phyloP scores from a whole-genome alignment of 257 asterid genomes.

The Solanum sejunctum region DNA sequence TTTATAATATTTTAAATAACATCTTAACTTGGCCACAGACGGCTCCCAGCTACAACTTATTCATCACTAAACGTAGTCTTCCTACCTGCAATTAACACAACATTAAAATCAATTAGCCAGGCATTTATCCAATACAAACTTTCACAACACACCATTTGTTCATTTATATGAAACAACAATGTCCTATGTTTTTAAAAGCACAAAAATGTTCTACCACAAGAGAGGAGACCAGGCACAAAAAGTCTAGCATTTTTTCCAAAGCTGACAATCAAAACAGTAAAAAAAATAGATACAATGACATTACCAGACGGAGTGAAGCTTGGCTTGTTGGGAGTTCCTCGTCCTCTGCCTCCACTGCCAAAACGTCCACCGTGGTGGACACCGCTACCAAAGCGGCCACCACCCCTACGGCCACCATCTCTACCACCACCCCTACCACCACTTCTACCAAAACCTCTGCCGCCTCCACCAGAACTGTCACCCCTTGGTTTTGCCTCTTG shows the following conservation, averaged over 20 bases:
- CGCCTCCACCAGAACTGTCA: conserved; percentile 13
- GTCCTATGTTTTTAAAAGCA: background rate
- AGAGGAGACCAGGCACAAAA: background rate
- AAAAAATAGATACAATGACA: conserved; percentile 6
- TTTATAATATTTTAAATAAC: background rate
- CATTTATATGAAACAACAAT: background rate
- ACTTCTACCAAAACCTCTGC: conserved; percentile 21
- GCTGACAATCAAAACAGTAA: background rate
- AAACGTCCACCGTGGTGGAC: conserved; percentile 19
- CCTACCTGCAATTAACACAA: conserved; percentile 16
- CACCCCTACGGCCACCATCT: conserved; percentile 15
- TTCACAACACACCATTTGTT: background rate
- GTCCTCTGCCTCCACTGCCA: conserved; percentile 27
- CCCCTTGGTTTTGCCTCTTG: conserved; percentile 56
- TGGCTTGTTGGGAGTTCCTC: conserved; percentile 30
- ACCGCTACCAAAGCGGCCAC: conserved; percentile 16
- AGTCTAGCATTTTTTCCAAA: background rate
- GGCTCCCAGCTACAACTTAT: background rate
- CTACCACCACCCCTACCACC: conserved; percentile 6
- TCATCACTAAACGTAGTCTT: conserved; percentile 28
- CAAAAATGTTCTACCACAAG: background rate
- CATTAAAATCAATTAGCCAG: background rate
- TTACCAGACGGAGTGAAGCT: conserved; percentile 32
- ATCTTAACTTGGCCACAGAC: background rate
- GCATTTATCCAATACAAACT: too few relatives aligned